Evolutionary conservation across 2,329 filamentous ascomycete species (phyloP).

Genomic region (Tolypocladium cylindrosporum): DNA sequence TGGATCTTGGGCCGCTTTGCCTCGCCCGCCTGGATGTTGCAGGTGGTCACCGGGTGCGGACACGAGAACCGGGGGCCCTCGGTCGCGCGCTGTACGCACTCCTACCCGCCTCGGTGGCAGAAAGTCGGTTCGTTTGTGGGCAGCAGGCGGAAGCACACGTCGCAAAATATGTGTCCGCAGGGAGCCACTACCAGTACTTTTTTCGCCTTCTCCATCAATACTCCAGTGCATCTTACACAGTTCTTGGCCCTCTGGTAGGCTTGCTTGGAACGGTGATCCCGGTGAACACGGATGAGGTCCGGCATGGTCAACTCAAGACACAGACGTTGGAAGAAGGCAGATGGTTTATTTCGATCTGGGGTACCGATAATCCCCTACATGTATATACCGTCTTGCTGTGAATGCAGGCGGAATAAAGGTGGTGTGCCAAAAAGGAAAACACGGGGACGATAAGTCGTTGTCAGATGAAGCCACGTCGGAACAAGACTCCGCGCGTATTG

Average conservation of each 20-base stretch:
- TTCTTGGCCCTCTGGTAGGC: neutral
- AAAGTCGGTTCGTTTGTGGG: no score
- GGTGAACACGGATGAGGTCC: neutral
- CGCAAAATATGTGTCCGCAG: neutral
- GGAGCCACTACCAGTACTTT: neutral
- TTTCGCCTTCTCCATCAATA: neutral
- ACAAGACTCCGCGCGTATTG: neutral
- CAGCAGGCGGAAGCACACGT: neutral
- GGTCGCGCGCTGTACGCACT: neutral
- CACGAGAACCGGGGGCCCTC: neutral
- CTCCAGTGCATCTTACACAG: no score
- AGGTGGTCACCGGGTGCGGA: neutral
- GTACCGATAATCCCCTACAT: neutral
- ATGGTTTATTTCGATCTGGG: neutral
- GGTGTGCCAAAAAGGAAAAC: neutral
- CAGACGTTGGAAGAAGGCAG: neutral
- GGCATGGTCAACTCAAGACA: neutral
- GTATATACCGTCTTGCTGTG: neutral
- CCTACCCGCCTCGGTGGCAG: neutral
- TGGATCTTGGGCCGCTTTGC: neutral
- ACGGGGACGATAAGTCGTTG: neutral
- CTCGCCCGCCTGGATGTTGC: neutral
- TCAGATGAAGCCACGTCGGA: neutral
- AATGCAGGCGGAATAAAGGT: neutral
- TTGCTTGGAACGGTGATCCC: neutral